phyloP scores from a whole-genome alignment of 2,329 filamentous ascomycete genomes.

The Byssochlamys sp. region DNA sequence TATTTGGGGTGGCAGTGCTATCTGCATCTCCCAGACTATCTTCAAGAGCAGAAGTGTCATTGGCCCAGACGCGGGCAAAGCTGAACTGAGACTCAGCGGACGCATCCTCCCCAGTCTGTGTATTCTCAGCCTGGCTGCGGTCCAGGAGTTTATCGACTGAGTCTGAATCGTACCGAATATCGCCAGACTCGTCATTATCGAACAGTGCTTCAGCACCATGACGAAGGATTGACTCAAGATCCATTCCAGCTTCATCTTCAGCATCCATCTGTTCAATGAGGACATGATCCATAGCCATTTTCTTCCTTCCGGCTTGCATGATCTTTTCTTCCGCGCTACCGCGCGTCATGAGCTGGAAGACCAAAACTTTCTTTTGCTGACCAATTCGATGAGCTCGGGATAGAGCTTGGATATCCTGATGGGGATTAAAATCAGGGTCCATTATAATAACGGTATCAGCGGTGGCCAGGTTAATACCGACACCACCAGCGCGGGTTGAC shows the following conservation, averaged over 20 bases:
- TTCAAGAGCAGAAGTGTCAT: conserved; percentile 60
- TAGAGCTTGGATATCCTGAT: conserved; percentile 92
- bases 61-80: conserved; percentile 84
- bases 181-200: conserved; percentile 56
- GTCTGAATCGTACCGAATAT: conserved; percentile 70
- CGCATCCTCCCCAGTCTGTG: conserved; percentile 52
- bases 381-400: conserved; percentile 93
- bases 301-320: conserved; percentile 87
- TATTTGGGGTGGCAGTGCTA: conserved; percentile 48
- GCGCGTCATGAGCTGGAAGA: conserved; percentile 87
- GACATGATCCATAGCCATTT: conserved; percentile 90
- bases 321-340: conserved; percentile 89
- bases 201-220: conserved; percentile 84
- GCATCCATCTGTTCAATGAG: conserved; percentile 85
- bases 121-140: conserved; percentile 68
- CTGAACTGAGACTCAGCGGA: conserved; percentile 73
- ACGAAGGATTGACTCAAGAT: conserved; percentile 77
- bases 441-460: conserved; percentile 97
- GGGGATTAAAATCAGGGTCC: conserved; percentile 93
- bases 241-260: conserved; percentile 66
- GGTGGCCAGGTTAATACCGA: conserved; percentile 93
- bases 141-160: conserved; percentile 89
- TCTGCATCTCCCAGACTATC: conserved; percentile 50
- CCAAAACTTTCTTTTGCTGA: conserved; percentile 88
- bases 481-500: conserved; percentile 87